Base-by-base conservation (phyloP, 2,329 filamentous ascomycete species). In the Rhynchosporium agropyri region DNA sequence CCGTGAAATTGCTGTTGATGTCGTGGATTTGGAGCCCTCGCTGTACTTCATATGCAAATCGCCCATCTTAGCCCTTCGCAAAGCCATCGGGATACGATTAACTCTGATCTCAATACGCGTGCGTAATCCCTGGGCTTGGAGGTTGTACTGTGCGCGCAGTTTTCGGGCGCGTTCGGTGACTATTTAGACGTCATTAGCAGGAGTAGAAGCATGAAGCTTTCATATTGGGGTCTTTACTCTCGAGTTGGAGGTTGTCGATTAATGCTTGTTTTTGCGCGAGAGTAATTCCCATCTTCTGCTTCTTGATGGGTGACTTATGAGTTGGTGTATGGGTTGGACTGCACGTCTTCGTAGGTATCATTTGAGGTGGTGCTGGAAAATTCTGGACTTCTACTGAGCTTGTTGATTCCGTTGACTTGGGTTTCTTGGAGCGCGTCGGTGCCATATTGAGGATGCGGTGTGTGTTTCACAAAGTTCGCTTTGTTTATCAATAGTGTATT, bases 91-190 rank as follows among this genome's bases (percentile, higher is more conserved):
- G 58, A 98, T 95, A 60, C 95, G 88, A 74, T 97, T 97, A 75
- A 98, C 84, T 77, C 95, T 90, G 78, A 96, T 90, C 76, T 97
- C 93, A 58, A 99, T 89, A 65, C 94, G 89, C 64, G 92, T 88
- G 65, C 90, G 86, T 45, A 98, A 83, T 66, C 90, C 90, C 75
- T 94, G 90, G 28, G 92, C 90, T 76, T 97, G 93, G 9, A 96
- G 83, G 63, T 89, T 89, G 79, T 96, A 97, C 75, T 96, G 92
- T 6, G 93, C 89, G 71, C 93, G 87, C 65, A 98, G 81, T 76
- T 94, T 92, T 70, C 94, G 86, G 65, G 91, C 91, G 74, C 93
- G 87, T 78, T 96, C 90, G 20, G 91, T 92, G 69, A 97, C 92
- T 97, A 69, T 65, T 33, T 5, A 46, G 61, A 33, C 2, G n/a